Evolutionary conservation across 75 land plant genomes (phyloP).

Genomic region (Chamaecyparis obtusa): DNA sequence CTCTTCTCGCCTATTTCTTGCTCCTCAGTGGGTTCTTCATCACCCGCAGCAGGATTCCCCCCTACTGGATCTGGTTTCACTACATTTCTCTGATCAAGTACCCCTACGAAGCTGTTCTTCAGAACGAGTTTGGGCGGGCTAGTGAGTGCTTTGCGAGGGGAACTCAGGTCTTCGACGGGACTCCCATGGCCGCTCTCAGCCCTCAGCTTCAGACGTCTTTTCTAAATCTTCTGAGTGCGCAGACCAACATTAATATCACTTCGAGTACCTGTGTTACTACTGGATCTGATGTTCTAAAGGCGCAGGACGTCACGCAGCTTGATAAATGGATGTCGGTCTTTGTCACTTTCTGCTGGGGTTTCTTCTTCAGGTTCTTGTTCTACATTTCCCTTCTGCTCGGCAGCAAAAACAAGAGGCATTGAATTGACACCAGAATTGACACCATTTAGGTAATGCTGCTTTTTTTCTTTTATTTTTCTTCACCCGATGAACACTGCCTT

Average conservation of each 20-base stretch:
- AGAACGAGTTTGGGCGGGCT: constrained; percentile 36
- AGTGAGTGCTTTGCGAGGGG: constrained; percentile 14
- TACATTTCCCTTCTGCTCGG: constrained; percentile 47
- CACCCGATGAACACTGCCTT: too few relatives aligned
- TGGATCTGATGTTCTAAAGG: constrained; percentile 38
- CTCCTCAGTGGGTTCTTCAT: constrained; percentile 67
- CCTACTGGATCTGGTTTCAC: constrained; percentile 77
- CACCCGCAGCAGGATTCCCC: constrained; percentile 38
- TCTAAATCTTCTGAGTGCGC: constrained; percentile 18
- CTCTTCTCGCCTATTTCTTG: constrained; percentile 56
- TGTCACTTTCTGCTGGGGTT: constrained; percentile 52
- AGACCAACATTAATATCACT: constrained; percentile 23
- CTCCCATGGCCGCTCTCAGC: constrained; percentile 5
- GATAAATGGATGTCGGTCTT: constrained; percentile 60
- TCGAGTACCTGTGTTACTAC: constrained; percentile 47
- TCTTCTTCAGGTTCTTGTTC: constrained; percentile 52
- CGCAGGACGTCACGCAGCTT: constrained; percentile 36
- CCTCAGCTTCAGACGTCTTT: constrained; percentile 23
- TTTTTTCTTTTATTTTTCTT: too few relatives aligned
- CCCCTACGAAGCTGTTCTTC: constrained; percentile 61
- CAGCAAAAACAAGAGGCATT: constrained; percentile 48
- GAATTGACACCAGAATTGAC: background rate
- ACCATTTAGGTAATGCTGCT: background rate
- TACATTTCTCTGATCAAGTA: constrained; percentile 60
- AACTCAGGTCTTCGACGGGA: constrained; percentile 10